Base-by-base conservation (phyloP, 2,329 filamentous ascomycete genomes). In the Setomelanomma holmii region DNA sequence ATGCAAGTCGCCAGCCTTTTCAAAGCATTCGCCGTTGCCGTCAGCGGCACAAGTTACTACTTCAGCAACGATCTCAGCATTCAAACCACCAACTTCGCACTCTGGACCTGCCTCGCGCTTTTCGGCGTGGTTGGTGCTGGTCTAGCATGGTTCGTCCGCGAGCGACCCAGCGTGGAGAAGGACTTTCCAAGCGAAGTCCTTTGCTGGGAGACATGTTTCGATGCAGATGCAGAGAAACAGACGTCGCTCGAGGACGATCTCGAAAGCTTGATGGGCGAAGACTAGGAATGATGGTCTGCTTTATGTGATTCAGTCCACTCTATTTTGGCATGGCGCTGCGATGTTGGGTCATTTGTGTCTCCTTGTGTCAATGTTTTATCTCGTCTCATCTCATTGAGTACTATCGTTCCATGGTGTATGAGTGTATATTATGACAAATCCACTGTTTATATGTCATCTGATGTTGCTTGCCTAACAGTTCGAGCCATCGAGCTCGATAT, bases 181-280 rank as follows among this genome's bases (percentile, higher is more conserved):
- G 79, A 81, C 52, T 80, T 73, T 59, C 75, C 61, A 41, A 74
- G 63, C 51, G 75, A 73, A 61, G 76, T 74, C 35, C 71, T 74
- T 27, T 75, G 68, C 71, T 80, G 79, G 77, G 78, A 76, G 69
- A 77, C 68, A 41, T 79, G 71, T 52, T 81, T 79, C 49, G 79
- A 81, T 53, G 73, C 71, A 14, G 75, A 76, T 52, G 64, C 61
- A 0, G 65, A 68, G 52, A 67, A 70, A 56, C 53, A 61, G 53
- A 46, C 54, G 49, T 55, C 45, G 17, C 8, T 53, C 1, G 56
- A 62, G 52, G 45, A 54, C 49, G 58, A 53, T 30, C 7, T 55
- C 1, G 56, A 60, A 11, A 48, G 47, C 8, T 43, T 55, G 16
- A 38, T 53, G 17, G 51, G 53, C 5, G 51, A 55, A 22, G 50